Percentiles rank a stretch among this genome's conserved stretches.
Conservation (phyloP, 306 rosid species). For the Cucurbita ficifolia region DNA sequence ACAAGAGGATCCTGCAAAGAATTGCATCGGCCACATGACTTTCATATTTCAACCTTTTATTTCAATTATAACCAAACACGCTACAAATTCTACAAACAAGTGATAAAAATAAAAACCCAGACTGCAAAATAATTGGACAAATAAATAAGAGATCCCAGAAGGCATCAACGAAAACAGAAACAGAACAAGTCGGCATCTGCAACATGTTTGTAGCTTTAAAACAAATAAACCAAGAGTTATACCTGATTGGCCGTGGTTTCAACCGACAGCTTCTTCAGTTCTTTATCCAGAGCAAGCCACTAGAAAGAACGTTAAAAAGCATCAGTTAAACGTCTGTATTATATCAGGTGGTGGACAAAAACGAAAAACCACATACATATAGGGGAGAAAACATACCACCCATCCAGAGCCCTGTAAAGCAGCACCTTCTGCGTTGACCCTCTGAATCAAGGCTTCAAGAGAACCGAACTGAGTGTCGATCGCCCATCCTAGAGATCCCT, state of each 20-base stretch:
- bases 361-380: constrained; percentile 23
- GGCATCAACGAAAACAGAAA: neutral
- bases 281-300: constrained; percentile 98
- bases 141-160: neutral
- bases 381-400: constrained; percentile 71
- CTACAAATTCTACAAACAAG: neutral
- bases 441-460: constrained; percentile 44
- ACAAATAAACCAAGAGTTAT: constrained; percentile 1
- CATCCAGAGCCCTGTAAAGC: constrained; percentile 98
- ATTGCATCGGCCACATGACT: constrained; percentile 15
- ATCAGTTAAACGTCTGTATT: neutral
- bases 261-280: constrained; percentile 67
- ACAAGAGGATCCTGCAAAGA: constrained; percentile 77
- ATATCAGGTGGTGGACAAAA: neutral
- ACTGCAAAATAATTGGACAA: neutral
- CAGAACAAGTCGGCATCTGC: neutral
- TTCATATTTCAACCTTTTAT: neutral
- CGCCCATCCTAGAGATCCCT: constrained; percentile 68
- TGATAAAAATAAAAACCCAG: neutral
- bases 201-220: neutral
- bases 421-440: constrained; percentile 73
- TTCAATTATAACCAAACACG: neutral
- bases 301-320: constrained; percentile 18
- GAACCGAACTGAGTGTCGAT: constrained; percentile 71
- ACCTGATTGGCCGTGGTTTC: constrained; percentile 96